These are phyloP conservation scores for Sporothrix brunneoviolacea DNA, from an alignment of 2,329 filamentous ascomycete species.

Conservation along the genomic window DNA sequence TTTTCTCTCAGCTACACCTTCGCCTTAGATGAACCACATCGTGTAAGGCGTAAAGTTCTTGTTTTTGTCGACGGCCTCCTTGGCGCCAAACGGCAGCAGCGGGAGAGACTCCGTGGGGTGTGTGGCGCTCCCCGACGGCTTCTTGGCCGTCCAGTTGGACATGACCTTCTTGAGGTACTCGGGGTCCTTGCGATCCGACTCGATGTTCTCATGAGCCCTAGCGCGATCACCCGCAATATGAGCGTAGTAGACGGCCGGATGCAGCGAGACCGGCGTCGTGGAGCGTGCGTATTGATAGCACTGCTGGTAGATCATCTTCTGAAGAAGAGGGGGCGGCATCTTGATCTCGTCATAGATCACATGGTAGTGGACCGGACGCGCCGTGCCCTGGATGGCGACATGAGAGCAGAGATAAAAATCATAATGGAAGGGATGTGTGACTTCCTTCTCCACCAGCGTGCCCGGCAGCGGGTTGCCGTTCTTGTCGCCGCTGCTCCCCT, in stretches of 20 bases:
- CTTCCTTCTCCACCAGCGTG: slow-evolving; percentile 77
- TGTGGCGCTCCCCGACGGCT: slow-evolving; percentile 24
- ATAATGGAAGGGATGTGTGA: slow-evolving; percentile 86
- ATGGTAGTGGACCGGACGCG: slow-evolving; percentile 86
- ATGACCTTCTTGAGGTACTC: slow-evolving; percentile 37
- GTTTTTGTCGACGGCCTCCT: slow-evolving; percentile 15
- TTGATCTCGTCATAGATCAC: slow-evolving; percentile 77
- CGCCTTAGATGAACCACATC: slow-evolving; percentile 39
- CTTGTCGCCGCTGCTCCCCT: slow-evolving; percentile 47
- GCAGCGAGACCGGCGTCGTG: slow-evolving; percentile 83
- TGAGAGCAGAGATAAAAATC: slow-evolving; percentile 69
- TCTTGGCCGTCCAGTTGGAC: slow-evolving; percentile 35
- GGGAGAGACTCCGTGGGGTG: slow-evolving; percentile 19
- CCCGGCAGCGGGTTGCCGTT: slow-evolving; percentile 82
- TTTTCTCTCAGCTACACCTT: no score
- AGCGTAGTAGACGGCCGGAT: slow-evolving; percentile 91
- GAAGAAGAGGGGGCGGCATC: slow-evolving; percentile 60
- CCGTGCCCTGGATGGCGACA: slow-evolving; percentile 83
- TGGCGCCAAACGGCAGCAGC: slow-evolving; percentile 25
- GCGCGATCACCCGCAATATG: slow-evolving; percentile 81
- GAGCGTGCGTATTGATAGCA: slow-evolving; percentile 90
- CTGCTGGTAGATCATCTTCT: slow-evolving; percentile 88
- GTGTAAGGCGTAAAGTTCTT: slow-evolving; percentile 28
- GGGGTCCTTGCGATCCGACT: slow-evolving; percentile 38
- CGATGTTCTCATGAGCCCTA: slow-evolving; percentile 59